Base-by-base conservation (phyloP, 179 eudicot genomes). In the Carnegiea gigantea region DNA sequence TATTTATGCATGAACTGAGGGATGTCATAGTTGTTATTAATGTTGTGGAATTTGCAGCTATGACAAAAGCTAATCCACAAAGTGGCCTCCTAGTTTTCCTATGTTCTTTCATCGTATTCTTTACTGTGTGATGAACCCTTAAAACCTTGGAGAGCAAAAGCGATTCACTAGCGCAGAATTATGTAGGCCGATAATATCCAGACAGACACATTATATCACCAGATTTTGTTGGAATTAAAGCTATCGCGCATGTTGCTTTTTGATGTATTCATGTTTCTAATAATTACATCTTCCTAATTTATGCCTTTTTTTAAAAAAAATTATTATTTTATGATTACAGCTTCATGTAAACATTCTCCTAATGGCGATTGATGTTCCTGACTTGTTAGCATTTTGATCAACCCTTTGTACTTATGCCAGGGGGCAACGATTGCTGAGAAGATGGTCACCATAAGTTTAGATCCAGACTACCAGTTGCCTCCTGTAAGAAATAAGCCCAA, bases 401-500 rank as follows among this genome's bases (percentile, higher is more conserved):
- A 33, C 20, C 15, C 36, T 72, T 57, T 30, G 38, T 79, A 28
- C 77, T 59, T 48, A 75, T 87, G 49, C 59, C 90, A 94, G 98
- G 98, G 98, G 30, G 98, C 98, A 79, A 92, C 97, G 64, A 94
- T 94, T 46, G 92, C 89, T 77, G 95, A 94, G 81, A 88, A 83
- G 87, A 78, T 88, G 21, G 98, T 94, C 70, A 87, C 83, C 21
- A 86, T 94, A 53, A 86, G 70, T 79, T 81, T 83, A 75, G 98
- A 89, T 83, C 93, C 95, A 54, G 92, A 89, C 10, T 94, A 94
- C 78, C 79, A 89, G 87, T 87, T 93, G 77, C 95, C 98, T 17
- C 77, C 80, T 83, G 98, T 92, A 91, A 92, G 91, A 81, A 75
- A 74, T n/a, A 70, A 33, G 36, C 75, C 13, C 24, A 82, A 43